These are phyloP conservation scores for Schizonepeta tenuifolia DNA, from an alignment of 257 asterid genomes.

Conservation along the genomic window DNA sequence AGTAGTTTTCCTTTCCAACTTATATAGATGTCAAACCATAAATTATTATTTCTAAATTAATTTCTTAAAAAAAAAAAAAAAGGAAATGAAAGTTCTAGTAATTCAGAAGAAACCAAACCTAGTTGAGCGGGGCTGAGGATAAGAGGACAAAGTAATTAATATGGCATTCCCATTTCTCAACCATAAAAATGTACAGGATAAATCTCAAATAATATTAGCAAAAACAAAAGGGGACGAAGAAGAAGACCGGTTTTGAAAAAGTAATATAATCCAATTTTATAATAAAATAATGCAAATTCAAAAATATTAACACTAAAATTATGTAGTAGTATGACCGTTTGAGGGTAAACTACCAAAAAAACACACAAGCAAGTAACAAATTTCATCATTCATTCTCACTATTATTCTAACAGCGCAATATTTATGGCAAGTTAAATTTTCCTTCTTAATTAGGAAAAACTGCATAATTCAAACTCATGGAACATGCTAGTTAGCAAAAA, in stretches of 20 bases:
- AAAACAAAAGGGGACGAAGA: no score
- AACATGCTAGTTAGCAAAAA: background rate
- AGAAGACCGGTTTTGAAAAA: background rate
- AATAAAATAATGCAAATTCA: background rate
- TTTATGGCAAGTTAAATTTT: background rate
- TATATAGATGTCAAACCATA: background rate
- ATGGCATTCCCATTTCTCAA: slow-evolving; percentile 17
- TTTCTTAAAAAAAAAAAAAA: background rate
- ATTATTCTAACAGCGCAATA: background rate
- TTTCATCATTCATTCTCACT: no score
- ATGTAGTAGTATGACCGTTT: background rate
- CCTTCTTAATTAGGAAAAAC: background rate
- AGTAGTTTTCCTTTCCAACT: slow-evolving; percentile 6
- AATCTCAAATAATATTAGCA: background rate
- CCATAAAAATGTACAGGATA: slow-evolving; percentile 21
- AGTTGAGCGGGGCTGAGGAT: background rate
- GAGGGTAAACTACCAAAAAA: background rate
- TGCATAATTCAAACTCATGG: background rate
- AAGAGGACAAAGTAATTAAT: slow-evolving; percentile 10
- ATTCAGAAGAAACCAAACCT: slow-evolving; percentile 23
- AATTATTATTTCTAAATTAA: background rate
- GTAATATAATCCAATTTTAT: background rate
- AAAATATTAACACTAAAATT: no score
- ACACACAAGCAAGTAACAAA: background rate
- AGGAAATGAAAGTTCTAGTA: slow-evolving; percentile 24